Percentiles rank a stretch among this genome's conserved stretches.
phyloP scores from a whole-genome alignment of 345 rosid genomes.

The Melaleuca alternifolia region DNA sequence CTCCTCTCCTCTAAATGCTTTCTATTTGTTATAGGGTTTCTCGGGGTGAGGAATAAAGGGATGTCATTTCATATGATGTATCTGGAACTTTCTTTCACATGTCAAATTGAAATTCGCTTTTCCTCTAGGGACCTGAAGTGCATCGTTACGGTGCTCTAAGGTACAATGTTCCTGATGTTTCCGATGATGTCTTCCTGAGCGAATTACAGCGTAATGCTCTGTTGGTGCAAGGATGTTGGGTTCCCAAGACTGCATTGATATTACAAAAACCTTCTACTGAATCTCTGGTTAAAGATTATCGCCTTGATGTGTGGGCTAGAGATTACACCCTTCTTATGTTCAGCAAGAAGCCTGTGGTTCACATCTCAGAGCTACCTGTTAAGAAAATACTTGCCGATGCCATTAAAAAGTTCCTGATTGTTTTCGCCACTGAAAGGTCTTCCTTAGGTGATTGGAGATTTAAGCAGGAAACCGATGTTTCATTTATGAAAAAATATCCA shows the following conservation, averaged over 20 bases:
- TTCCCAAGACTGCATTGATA: constrained; percentile 40
- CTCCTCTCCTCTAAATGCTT: background rate
- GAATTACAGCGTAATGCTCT: constrained; percentile 47
- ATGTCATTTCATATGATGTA: background rate
- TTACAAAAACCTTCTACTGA: constrained; percentile 10
- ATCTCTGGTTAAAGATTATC: constrained; percentile 36
- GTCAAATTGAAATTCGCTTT: background rate
- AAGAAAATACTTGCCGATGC: constrained; percentile 10
- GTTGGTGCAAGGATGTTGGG: constrained; percentile 89
- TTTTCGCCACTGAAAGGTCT: constrained; percentile 39
- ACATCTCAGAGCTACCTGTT: constrained; percentile 7
- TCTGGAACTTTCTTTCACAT: background rate
- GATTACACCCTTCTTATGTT: constrained; percentile 46
- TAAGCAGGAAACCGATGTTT: constrained; percentile 28
- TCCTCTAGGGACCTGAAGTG: constrained; percentile 40
- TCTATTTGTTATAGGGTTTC: background rate
- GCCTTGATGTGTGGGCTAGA: constrained; percentile 37
- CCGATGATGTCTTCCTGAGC: constrained; percentile 38
- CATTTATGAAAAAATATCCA: constrained; percentile 34
- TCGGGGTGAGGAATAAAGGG: background rate
- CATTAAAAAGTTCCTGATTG: constrained; percentile 17
- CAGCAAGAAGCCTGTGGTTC: constrained; percentile 28
- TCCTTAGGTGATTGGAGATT: constrained; percentile 46
- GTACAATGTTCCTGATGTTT: constrained; percentile 44
- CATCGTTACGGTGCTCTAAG: constrained; percentile 51